Evolutionary conservation across 192 early-diverging fungal species (phyloP).

Genomic region (Dimargaris cristalligena): DNA sequence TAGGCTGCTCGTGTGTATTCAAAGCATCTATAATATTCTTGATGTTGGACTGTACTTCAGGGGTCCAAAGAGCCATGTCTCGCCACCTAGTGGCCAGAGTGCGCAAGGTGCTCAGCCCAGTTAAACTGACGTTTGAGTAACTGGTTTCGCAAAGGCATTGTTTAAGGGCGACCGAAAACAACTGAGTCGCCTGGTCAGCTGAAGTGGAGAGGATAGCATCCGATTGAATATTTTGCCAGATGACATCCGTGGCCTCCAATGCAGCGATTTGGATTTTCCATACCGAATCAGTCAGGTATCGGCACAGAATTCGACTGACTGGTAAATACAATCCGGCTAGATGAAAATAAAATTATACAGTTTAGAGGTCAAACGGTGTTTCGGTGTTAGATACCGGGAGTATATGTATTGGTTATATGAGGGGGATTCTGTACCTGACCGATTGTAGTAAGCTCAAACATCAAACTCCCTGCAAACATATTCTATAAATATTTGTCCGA

Average conservation of each 20-base stretch:
- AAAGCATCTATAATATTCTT: not conserved
- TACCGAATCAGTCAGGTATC: not conserved
- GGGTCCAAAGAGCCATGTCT: not conserved
- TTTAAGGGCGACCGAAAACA: not conserved
- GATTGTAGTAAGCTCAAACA: not conserved
- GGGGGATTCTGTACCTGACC: not conserved
- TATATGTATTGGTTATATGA: not conserved
- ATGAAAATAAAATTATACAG: not conserved
- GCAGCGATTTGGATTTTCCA: not conserved
- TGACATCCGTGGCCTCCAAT: not conserved
- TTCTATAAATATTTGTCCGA: not conserved
- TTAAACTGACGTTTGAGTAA: not conserved
- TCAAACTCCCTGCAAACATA: not conserved
- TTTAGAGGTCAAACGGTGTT: not conserved
- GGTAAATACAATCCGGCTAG: not conserved
- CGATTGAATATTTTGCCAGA: not conserved
- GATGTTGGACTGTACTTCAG: not conserved
- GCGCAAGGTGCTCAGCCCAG: not conserved
- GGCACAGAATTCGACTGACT: not conserved
- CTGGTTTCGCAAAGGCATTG: not conserved
- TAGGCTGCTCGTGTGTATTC: not conserved
- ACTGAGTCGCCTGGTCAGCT: too few relatives aligned
- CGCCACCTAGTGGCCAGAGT: not conserved
- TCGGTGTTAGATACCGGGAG: not conserved
- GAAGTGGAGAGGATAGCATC: too few relatives aligned